A percentile compares a stretch with the other conserved stretches of the same genome.
Conservation (phyloP, 148 eudicot species). For the Arctostaphylos glauca region DNA sequence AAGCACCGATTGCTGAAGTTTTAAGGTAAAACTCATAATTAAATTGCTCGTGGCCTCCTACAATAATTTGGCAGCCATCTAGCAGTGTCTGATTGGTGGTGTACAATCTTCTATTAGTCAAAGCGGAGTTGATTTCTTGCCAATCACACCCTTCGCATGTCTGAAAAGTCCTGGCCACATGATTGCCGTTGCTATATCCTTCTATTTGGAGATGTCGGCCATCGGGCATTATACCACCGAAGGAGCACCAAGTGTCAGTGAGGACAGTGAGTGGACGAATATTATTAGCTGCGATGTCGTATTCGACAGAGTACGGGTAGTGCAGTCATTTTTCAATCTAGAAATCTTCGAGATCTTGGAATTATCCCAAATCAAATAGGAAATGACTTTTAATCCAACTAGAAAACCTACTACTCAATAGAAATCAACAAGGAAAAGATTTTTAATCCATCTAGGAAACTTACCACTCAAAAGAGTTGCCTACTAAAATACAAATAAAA, state of each 20-base stretch:
- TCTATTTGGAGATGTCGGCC: background rate
- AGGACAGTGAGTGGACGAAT: background rate
- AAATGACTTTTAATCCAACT: too few relatives aligned
- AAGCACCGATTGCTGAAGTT: background rate
- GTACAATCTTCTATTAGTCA: slow-evolving; percentile 63
- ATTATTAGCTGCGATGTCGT: background rate
- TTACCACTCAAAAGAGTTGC: too few relatives aligned
- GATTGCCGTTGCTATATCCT: background rate
- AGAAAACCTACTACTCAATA: too few relatives aligned
- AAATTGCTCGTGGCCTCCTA: slow-evolving; percentile 67
- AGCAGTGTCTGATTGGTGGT: slow-evolving; percentile 68
- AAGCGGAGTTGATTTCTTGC: too few relatives aligned
- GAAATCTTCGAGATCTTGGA: too few relatives aligned
- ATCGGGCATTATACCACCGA: background rate
- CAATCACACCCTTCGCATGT: background rate
- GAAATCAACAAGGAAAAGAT: too few relatives aligned
- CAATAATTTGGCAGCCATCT: slow-evolving; percentile 60
- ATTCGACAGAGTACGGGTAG: background rate
- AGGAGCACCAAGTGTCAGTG: slow-evolving; percentile 7
- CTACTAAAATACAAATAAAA: too few relatives aligned
- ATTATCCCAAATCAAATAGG: too few relatives aligned
- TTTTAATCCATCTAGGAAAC: too few relatives aligned
- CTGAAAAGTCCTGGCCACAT: background rate
- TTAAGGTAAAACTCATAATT: slow-evolving; percentile 82
- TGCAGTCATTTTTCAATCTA: background rate